Evolutionary conservation across 2,329 filamentous ascomycete genomes (phyloP), one percentile per base, ranked within the genome.

Genomic region (Aureobasidium sp.): DNA sequence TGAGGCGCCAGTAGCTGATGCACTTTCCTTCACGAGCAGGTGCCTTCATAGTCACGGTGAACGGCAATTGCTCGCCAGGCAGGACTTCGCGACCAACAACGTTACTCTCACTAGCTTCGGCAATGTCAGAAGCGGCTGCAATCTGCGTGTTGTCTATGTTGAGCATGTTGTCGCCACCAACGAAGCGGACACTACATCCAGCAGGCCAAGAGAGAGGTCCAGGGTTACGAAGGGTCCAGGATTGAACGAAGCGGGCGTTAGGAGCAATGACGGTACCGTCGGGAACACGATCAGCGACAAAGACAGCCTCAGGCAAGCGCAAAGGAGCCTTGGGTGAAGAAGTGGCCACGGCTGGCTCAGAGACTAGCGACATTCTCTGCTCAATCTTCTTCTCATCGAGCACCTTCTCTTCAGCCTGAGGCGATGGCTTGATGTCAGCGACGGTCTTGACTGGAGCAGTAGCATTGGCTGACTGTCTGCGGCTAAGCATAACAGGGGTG

Each of bases 1-100:
- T 95, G 67, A 99, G 79, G 65, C 93, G 91, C 94, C 94, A 99
- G 82, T 97, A 97, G 1, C 94, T 97, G 70, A 96, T 94, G 64
- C 87, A 82, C 74, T 88, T 89, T 61, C 93, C 92, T 61, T 85
- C 77, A 53, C 89, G 88, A 58, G 80, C 76, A 17, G 93, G 91
- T 20, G 91, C 90, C 74, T 91, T 90, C 74, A 99, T 85, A 46
- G 87, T 79, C 39, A 97, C 89, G 41, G 88, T 90, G 79, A 99
- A 99, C 26, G 87, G 80, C 64, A 86, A 84, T 68, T 88, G 84
- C 72, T 93, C 83, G 34, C 90, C 91, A 41, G 89, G 86, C 58
- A 84, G 81, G 42, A 97, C 81, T 23, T 86, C 76, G 29, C 82
- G 79, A 64, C 85, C 83, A 73, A 90, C 86, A 62, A 89, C 82